Base-by-base conservation (phyloP, 1,284 basidiomycete genomes). In the Ceratobasidium sp. region DNA sequence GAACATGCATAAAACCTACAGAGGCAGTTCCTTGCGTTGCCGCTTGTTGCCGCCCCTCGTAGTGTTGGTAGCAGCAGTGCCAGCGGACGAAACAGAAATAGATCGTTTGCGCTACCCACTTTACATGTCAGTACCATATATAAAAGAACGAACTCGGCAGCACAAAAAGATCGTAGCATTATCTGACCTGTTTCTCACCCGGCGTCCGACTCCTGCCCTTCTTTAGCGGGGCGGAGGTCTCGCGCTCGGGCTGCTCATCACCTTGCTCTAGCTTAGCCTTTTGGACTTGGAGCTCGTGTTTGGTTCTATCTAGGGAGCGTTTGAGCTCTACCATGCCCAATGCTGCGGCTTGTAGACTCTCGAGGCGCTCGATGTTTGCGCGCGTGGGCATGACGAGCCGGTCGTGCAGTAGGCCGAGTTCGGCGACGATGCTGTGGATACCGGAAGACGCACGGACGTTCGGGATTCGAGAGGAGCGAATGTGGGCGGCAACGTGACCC, bases 341-440 rank as follows among this genome's bases (percentile, higher is more conserved):
- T 0, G 93, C 88, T 0, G 92, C 88, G 4, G 89, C 88, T 35
- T 96, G 79, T 16, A 98, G 81, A 4, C 84, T 83, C 75, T 96
- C 94, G 43, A 95, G 84, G 75, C 87, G 87, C 62, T 87, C 84
- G 66, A 91, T 84, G 76, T 94, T 97, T 32, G 89, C 88, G 41
- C 88, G 86, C 1, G 96, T 97, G 16, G 96, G 95, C 94, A 98
- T 97, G 76, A 96, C 91, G 64, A 98, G 86, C 14, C 91, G 87
- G 18, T 85, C 85, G 74, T 89, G 85, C n/a, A 85, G 87, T 44
- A 96, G 83, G 14, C 91, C 90, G 18, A 96, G 85, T 80, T 97
- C 94, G 18, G 85, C 81, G 26, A 98, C 85, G 16, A 90, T 85
- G 73, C 91, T 89, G 2, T 87, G 85, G 77, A 96, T 88, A 83